Percentiles rank a stretch among this genome's conserved stretches.
These are phyloP conservation scores for Fusarium devonianum DNA, from an alignment of 2,329 filamentous ascomycete genomes.

Conservation along the genomic window DNA sequence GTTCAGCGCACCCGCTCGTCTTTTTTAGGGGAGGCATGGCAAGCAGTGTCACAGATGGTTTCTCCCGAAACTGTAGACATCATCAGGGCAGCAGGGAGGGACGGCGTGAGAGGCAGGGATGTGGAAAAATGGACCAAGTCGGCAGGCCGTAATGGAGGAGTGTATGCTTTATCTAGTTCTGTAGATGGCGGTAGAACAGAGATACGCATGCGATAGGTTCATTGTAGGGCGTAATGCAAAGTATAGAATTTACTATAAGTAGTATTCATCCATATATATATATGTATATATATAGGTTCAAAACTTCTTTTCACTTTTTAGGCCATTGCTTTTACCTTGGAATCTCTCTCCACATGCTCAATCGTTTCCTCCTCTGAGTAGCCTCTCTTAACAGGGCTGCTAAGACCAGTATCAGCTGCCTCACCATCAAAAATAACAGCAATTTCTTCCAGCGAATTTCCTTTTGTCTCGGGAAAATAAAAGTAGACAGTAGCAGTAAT, in stretches of 20 bases:
- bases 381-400: too few species aligned
- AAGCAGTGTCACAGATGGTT: conserved; percentile 11
- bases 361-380: too few species aligned
- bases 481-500: conserved; percentile 25
- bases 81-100: not conserved
- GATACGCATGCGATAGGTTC: not conserved
- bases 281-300: too few species aligned
- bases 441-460: conserved; percentile 18
- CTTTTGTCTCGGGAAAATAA: conserved; percentile 18
- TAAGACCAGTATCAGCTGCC: too few species aligned
- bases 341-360: too few species aligned
- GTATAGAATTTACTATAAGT: too few species aligned
- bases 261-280: too few species aligned
- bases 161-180: not conserved
- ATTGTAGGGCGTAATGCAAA: too few species aligned
- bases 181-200: not conserved
- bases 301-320: too few species aligned
- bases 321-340: too few species aligned
- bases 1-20: not conserved
- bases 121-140: not conserved
- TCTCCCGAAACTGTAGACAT: conserved; percentile 19
- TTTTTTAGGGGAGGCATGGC: conserved; percentile 17
- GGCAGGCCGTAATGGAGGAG: not conserved
- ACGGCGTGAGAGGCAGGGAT: conserved; percentile 10
- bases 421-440: conserved; percentile 17